phyloP scores from a whole-genome alignment of 1,139 yeast species.

The Geotrichum siamense region DNA sequence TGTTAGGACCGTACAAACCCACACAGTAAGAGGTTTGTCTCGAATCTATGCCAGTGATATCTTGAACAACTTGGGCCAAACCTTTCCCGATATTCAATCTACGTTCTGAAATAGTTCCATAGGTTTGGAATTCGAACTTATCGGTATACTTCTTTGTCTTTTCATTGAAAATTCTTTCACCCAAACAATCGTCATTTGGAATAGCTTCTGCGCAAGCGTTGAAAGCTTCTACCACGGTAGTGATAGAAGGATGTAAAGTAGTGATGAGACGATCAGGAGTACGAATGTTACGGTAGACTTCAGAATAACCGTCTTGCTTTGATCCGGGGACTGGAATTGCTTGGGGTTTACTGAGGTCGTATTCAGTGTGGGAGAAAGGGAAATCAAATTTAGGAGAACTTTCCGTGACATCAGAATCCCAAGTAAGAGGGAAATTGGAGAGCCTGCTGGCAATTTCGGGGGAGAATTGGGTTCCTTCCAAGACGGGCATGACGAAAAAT shows the following conservation, averaged over 20 bases:
- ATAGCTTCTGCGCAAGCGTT: constrained; percentile 37
- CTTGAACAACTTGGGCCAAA: constrained; percentile 40
- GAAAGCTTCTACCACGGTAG: constrained; percentile 47
- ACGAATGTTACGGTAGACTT: constrained; percentile 45
- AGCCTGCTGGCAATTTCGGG: constrained; percentile 17
- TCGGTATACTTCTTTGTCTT: constrained; percentile 41
- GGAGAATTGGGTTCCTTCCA: constrained; percentile 16
- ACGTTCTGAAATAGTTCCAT: constrained; percentile 38
- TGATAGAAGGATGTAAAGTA: constrained; percentile 45
- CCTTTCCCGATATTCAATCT: constrained; percentile 58
- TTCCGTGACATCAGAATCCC: constrained; percentile 6
- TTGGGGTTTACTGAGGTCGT: constrained; percentile 26
- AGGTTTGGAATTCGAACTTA: constrained; percentile 46
- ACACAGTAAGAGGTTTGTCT: constrained; percentile 39
- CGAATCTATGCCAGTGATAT: constrained; percentile 18
- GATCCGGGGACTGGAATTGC: constrained; percentile 44
- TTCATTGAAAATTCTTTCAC: constrained; percentile 42
- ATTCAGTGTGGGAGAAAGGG: constrained; percentile 1
- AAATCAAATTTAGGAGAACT: constrained; percentile 4
- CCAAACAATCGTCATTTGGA: constrained; percentile 45
- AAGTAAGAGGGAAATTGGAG: constrained; percentile 11
- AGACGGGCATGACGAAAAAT: constrained; percentile 3
- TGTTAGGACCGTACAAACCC: constrained; percentile 50
- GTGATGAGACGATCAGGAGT: constrained; percentile 38
- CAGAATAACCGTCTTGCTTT: constrained; percentile 44